Evolutionary conservation across 1,284 basidiomycete species (phyloP).

Genomic region (Stygiomarasmius scandens): DNA sequence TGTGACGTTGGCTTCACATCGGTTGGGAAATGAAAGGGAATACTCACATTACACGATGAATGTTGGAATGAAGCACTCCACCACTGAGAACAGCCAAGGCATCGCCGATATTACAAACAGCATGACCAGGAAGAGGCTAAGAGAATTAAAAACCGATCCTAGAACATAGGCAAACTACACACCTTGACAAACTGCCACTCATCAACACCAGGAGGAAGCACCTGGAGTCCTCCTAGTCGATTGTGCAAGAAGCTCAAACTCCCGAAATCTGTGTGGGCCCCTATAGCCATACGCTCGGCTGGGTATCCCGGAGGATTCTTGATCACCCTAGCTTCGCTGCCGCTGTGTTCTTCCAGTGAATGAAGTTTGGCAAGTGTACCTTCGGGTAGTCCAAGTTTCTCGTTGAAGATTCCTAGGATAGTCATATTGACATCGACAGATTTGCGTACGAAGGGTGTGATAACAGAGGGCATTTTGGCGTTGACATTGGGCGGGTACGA

Average conservation of each 20-base stretch:
- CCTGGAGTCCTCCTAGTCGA: conserved; percentile 74
- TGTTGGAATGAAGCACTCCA: conserved; percentile 50
- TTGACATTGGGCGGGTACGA: conserved; percentile 58
- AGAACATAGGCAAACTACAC: background rate
- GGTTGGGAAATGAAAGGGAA: conserved; percentile 29
- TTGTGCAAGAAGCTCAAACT: conserved; percentile 66
- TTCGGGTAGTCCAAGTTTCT: conserved; percentile 54
- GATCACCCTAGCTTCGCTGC: conserved; percentile 63
- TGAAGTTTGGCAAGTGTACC: conserved; percentile 55
- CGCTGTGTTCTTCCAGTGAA: conserved; percentile 47
- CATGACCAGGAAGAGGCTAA: conserved; percentile 59
- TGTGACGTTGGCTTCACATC: conserved; percentile 52
- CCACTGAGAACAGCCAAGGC: conserved; percentile 52
- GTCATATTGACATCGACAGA: conserved; percentile 58
- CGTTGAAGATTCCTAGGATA: conserved; percentile 58
- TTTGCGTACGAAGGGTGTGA: conserved; percentile 60
- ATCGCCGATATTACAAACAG: conserved; percentile 56
- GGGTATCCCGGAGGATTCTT: conserved; percentile 46
- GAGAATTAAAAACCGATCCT: background rate
- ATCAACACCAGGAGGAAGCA: conserved; percentile 61
- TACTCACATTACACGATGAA: conserved; percentile 37
- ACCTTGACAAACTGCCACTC: conserved; percentile 73
- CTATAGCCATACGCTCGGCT: conserved; percentile 40
- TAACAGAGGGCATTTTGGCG: conserved; percentile 48
- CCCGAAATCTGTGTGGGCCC: conserved; percentile 63